phyloP scores from a whole-genome alignment of 23 red algal genomes.

The Gracilariopsis chorda region DNA sequence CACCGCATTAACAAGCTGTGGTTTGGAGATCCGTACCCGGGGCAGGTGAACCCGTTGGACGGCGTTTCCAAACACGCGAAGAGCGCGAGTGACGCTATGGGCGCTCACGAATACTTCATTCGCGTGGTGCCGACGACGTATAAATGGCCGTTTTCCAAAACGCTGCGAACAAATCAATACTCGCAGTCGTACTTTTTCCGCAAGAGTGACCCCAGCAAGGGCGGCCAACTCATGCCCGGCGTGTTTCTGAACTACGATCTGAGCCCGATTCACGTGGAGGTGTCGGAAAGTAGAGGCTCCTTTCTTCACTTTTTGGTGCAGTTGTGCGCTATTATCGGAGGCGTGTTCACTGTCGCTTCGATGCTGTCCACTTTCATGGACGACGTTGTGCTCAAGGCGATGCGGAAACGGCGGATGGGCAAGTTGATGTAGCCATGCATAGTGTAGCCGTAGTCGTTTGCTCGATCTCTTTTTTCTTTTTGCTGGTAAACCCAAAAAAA shows the following conservation, averaged over 20 bases:
- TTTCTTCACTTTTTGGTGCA: conserved; percentile 97
- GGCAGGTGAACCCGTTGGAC: conserved; percentile 86
- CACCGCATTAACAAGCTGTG: conserved; percentile 76
- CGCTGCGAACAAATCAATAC: conserved; percentile 69
- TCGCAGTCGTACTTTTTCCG: conserved; percentile 72
- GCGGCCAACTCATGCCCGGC: conserved; percentile 58
- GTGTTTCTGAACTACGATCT: conserved; percentile 91
- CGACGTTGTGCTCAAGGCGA: conserved; percentile 27
- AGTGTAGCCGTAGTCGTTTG: not conserved
- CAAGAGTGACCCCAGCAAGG: conserved; percentile 26
- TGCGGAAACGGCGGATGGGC: conserved; percentile 42
- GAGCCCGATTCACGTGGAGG: conserved; percentile 81
- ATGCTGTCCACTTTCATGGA: conserved; percentile 77
- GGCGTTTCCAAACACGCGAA: conserved; percentile 35
- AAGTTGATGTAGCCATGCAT: conserved; percentile 4
- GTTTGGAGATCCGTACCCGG: conserved; percentile 84
- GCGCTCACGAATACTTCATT: conserved; percentile 87
- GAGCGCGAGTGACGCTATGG: conserved; percentile 30
- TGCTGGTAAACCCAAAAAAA: too few species aligned
- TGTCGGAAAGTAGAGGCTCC: conserved; percentile 30
- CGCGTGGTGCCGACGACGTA: conserved; percentile 92
- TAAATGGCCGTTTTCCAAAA: conserved; percentile 17
- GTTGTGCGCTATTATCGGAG: conserved; percentile 92
- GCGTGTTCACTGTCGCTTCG: conserved; percentile 83
- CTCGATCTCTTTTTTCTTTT: too few species aligned